These are phyloP conservation scores for Xerocomus amazonicus DNA, from an alignment of 1,284 basidiomycete species.

Conservation along the genomic window DNA sequence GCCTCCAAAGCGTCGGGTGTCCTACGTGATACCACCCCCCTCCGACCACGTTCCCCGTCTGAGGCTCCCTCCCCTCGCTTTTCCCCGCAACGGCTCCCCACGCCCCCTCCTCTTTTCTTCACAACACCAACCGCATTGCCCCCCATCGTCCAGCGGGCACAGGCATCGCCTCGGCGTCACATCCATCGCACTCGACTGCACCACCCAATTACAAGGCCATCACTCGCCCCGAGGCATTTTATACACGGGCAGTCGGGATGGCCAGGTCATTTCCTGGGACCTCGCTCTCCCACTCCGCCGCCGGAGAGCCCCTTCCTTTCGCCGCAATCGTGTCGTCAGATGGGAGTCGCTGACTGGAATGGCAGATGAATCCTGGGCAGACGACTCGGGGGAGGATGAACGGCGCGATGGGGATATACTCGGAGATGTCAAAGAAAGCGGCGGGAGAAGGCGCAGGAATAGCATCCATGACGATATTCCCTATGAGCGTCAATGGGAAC, in stretches of 20 bases:
- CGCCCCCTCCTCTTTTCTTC: slow-evolving; percentile 61
- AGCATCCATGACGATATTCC: slow-evolving; percentile 43
- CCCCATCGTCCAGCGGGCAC: slow-evolving; percentile 45
- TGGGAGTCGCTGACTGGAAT: slow-evolving; percentile 83
- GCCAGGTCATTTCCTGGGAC: slow-evolving; percentile 90
- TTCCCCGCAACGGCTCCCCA: slow-evolving; percentile 58
- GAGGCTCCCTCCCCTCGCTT: slow-evolving; percentile 63
- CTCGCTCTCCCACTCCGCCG: slow-evolving; percentile 65
- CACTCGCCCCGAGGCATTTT: slow-evolving; percentile 81
- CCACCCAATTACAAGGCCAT: slow-evolving; percentile 67
- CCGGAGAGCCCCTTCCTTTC: slow-evolving; percentile 29
- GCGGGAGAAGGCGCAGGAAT: slow-evolving; percentile 36
- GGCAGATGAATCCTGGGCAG: slow-evolving; percentile 65
- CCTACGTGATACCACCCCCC: slow-evolving; percentile 83
- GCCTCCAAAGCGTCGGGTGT: slow-evolving; percentile 58
- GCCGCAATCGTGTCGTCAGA: slow-evolving; percentile 34
- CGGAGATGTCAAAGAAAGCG: slow-evolving; percentile 58
- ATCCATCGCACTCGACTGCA: slow-evolving; percentile 81
- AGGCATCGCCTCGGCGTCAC: slow-evolving; percentile 86
- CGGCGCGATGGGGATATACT: slow-evolving; percentile 70
- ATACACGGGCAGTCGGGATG: slow-evolving; percentile 92
- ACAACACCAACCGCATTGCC: slow-evolving; percentile 18
- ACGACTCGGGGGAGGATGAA: slow-evolving; percentile 53
- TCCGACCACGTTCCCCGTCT: slow-evolving; percentile 60
- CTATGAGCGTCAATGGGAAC: slow-evolving; percentile 77